Percentiles rank a stretch among this genome's conserved stretches.
These are phyloP conservation scores for Paecilomyces niveus DNA, from an alignment of 2,329 filamentous ascomycete species.

Conservation along the genomic window DNA sequence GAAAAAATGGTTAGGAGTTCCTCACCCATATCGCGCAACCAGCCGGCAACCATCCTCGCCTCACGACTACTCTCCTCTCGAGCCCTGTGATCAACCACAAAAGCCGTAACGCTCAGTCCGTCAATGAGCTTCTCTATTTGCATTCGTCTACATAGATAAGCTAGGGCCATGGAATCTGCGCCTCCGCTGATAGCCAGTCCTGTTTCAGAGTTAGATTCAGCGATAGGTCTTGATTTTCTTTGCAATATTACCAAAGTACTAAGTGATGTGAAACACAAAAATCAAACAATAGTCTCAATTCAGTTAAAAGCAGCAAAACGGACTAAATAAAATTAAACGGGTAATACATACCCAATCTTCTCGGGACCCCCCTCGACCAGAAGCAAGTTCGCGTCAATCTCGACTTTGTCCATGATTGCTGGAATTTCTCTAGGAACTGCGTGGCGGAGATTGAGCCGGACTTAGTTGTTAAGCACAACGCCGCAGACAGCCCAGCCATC, in stretches of 20 bases:
- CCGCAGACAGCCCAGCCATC: slow-evolving; percentile 3
- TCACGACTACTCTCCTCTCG: slow-evolving; percentile 50
- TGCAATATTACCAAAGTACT: no score
- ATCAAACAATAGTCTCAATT: not conserved
- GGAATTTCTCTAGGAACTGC: slow-evolving; percentile 23
- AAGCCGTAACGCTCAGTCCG: slow-evolving; percentile 39
- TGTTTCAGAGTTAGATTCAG: slow-evolving; percentile 25
- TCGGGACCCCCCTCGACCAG: slow-evolving; percentile 10
- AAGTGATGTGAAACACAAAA: no score
- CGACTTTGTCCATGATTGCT: slow-evolving; percentile 20
- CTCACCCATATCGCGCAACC: slow-evolving; percentile 40
- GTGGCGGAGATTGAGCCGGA: slow-evolving; percentile 15
- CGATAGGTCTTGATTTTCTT: not conserved
- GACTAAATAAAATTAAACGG: not conserved
- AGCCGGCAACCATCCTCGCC: slow-evolving; percentile 43
- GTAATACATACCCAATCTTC: slow-evolving; percentile 18
- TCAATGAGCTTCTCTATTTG: slow-evolving; percentile 22
- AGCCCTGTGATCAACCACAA: slow-evolving; percentile 57
- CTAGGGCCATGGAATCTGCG: slow-evolving; percentile 95
- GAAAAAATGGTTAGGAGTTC: not conserved
- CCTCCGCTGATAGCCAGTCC: slow-evolving; percentile 83
- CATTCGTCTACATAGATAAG: slow-evolving; percentile 57
- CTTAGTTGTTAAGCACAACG: not conserved
- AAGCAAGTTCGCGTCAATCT: slow-evolving; percentile 5
- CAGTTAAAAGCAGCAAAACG: not conserved